Base-by-base conservation (phyloP, 1,284 basidiomycete species). In the Puccinia polysora region DNA sequence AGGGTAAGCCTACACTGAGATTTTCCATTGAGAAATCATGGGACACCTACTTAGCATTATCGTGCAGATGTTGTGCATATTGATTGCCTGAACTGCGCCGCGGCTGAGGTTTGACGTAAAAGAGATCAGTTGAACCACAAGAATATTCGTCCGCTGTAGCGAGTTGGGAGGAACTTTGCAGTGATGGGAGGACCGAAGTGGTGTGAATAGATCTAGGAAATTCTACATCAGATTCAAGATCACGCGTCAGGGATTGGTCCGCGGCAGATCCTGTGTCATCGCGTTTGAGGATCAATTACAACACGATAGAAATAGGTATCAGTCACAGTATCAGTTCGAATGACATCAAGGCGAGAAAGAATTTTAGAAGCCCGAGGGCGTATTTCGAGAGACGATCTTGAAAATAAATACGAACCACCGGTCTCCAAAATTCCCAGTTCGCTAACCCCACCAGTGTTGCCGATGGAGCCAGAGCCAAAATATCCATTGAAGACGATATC, bases 401-500 rank as follows among this genome's bases (percentile, higher is more conserved):
- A n/a, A 59, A 38, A 3, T 18, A 15, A 38, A 34, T 12, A 63
- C 60, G 43, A 7, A 63, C 60, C 15, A 30, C 32, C 30, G 7
- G 45, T 47, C 4, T 63, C 60, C n/a, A 63, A 45, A 34, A 47
- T 63, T 10, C 60, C 60, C 40, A 63, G 20, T 63, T 63, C 60
- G 20, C 60, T 63, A n/a, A 63, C 60, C 10, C 60, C 60, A 34
- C 60, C 60, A 12, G 60, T 63, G 20, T 63, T 63, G 28, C 60
- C 60, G n/a, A 63, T 63, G 18, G 60, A 38, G 4, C 43, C 45
- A 34, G 43, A 63, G 60, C 40, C 60, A 45, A 32, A 30, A 45
- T 63, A 63, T 25, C 45, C 60, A 34, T 23, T 49, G 40, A 63
- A 63, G 23, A 63, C n/a, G 45, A 63, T 63, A 28, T 34, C 43